phyloP scores from a whole-genome alignment of 2,329 filamentous ascomycete species.

The Venturia carpophila region DNA sequence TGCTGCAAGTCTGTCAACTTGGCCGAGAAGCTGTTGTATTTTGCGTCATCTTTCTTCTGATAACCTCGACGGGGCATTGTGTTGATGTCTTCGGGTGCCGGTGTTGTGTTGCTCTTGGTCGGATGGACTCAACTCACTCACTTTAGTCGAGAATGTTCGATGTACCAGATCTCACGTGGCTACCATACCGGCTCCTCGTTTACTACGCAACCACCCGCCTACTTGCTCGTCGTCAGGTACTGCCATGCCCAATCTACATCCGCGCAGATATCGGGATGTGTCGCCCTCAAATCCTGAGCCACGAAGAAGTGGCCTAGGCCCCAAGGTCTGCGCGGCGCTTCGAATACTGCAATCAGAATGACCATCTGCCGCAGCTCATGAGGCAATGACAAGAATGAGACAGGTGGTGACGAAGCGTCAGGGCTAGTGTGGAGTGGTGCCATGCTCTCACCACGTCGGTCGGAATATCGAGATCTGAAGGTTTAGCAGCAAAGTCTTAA shows the following conservation, averaged over 20 bases:
- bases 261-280: background rate
- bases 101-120: background rate
- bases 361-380: background rate
- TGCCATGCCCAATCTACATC: conserved; percentile 7
- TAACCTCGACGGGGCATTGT: background rate
- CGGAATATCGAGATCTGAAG: background rate
- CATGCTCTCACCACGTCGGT: background rate
- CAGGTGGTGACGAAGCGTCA: background rate
- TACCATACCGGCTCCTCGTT: background rate
- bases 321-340: background rate
- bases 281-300: background rate
- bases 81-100: background rate
- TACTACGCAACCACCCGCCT: background rate
- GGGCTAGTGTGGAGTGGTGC: background rate
- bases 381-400: background rate
- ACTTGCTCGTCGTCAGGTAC: background rate
- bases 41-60: background rate
- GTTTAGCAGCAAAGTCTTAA: background rate
- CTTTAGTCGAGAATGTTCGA: background rate
- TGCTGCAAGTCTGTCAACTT: background rate
- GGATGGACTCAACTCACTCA: background rate
- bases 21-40: background rate
- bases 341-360: conserved; percentile 1
- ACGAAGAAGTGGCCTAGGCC: background rate
- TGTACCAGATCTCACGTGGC: background rate